Percentiles rank a stretch among this genome's conserved stretches.
Conservation (phyloP, 176 grass and related monocot species). For the Aegilops longissima region DNA sequence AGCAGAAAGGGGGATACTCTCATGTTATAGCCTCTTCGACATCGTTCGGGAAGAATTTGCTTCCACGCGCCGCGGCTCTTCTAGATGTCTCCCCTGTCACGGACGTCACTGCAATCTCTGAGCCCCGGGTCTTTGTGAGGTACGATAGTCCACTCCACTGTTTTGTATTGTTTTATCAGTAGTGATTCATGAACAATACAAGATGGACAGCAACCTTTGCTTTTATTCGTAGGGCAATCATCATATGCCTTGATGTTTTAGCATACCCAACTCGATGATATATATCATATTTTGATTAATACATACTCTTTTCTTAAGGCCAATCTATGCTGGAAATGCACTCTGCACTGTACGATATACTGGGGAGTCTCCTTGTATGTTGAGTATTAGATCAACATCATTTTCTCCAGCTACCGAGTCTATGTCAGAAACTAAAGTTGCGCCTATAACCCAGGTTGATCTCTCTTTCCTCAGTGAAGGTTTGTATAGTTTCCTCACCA, state of each 20-base stretch:
- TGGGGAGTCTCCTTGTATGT: conserved; percentile 72
- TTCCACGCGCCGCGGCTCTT: conserved; percentile 80
- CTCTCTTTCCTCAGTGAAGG: conserved; percentile 89
- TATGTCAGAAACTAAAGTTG: conserved; percentile 51
- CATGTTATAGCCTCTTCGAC: conserved; percentile 80
- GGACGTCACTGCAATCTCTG: conserved; percentile 71
- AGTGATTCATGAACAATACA: conserved; percentile 1
- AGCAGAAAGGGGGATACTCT: conserved; percentile 69
- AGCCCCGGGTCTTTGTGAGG: conserved; percentile 78
- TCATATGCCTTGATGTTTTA: neutral
- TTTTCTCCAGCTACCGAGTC: conserved; percentile 51
- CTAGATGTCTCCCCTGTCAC: conserved; percentile 94
- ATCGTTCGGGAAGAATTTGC: conserved; percentile 95
- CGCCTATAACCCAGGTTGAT: conserved; percentile 79
- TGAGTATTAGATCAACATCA: conserved; percentile 90
- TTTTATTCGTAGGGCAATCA: neutral
- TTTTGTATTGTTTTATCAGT: neutral
- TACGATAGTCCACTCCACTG: conserved; percentile 12
- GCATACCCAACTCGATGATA: neutral
- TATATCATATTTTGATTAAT: neutral
- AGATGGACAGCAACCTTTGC: neutral
- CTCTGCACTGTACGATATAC: conserved; percentile 82
- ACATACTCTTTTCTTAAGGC: conserved; percentile 47
- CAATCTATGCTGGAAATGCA: conserved; percentile 99
- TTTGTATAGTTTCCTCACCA: conserved; percentile 48